These are phyloP conservation scores for Cardamine chenopodiifolia DNA, from an alignment of 345 rosid genomes.

Conservation along the genomic window DNA sequence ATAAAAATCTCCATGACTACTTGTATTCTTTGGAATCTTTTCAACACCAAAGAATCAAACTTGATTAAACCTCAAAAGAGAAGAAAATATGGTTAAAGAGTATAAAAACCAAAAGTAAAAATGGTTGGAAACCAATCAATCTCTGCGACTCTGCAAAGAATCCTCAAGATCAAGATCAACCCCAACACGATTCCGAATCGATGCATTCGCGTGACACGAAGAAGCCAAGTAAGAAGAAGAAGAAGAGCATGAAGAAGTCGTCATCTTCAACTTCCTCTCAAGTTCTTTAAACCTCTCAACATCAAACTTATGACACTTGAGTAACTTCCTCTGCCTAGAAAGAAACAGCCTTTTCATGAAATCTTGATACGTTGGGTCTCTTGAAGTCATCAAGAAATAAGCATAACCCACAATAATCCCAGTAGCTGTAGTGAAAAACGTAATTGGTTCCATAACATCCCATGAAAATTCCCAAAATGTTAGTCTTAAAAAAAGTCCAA, in stretches of 20 bases:
- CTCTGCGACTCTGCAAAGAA: slow-evolving; percentile 52
- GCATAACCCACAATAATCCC: slow-evolving; percentile 80
- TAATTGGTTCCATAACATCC: slow-evolving; percentile 96
- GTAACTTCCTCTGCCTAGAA: slow-evolving; percentile 78
- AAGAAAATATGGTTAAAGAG: neutral
- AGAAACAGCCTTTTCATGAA: slow-evolving; percentile 88
- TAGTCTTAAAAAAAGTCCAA: slow-evolving; percentile 70
- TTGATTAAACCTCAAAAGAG: neutral
- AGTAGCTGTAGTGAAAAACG: slow-evolving; percentile 70
- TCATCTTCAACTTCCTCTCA: slow-evolving; percentile 58
- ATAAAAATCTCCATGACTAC: neutral
- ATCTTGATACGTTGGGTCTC: slow-evolving; percentile 97
- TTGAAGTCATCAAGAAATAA: slow-evolving; percentile 76
- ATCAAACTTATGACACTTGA: slow-evolving; percentile 64
- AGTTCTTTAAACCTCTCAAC: slow-evolving; percentile 68
- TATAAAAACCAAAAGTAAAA: neutral
- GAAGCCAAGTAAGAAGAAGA: neutral
- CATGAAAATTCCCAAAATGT: slow-evolving; percentile 98
- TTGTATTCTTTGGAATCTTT: slow-evolving; percentile 15
- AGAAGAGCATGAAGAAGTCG: slow-evolving; percentile 23
- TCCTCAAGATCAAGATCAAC: slow-evolving; percentile 73
- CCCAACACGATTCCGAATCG: slow-evolving; percentile 64
- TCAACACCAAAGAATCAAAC: slow-evolving; percentile 27
- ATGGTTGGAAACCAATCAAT: slow-evolving; percentile 32
- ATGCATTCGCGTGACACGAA: slow-evolving; percentile 52